A percentile compares a stretch with the other conserved stretches of the same genome.
phyloP scores from a whole-genome alignment of 2,329 filamentous ascomycete genomes.

The Aspergillus fructus region DNA sequence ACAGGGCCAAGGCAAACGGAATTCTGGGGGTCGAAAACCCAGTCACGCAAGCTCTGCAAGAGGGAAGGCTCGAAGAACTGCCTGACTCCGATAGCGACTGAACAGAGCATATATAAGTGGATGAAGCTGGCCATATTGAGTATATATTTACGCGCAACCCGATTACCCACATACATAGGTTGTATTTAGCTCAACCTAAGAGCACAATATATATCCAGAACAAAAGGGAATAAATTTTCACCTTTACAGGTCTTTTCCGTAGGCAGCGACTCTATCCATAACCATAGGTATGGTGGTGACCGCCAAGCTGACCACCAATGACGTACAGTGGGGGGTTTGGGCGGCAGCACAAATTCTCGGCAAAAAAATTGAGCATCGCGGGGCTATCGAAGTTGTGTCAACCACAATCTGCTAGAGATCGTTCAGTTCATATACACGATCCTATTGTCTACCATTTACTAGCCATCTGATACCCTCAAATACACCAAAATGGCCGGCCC shows the following conservation, averaged over 20 bases:
- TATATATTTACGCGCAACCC: neutral
- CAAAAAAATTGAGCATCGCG: conserved; percentile 34
- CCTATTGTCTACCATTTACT: conserved; percentile 8
- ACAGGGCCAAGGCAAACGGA: conserved; percentile 68
- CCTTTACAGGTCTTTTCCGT: neutral
- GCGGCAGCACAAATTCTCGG: conserved; percentile 24
- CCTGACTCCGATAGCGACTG: conserved; percentile 51
- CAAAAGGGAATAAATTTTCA: neutral
- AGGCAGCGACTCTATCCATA: neutral
- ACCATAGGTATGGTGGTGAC: neutral
- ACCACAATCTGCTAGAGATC: neutral
- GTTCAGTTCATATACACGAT: neutral
- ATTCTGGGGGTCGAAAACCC: conserved; percentile 78
- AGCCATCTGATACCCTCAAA: neutral
- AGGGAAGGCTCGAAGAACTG: conserved; percentile 71
- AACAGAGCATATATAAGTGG: neutral
- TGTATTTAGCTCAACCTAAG: neutral
- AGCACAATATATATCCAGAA: neutral
- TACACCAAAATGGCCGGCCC: conserved; percentile 37
- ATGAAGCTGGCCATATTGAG: neutral
- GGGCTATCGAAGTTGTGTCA: conserved; percentile 20
- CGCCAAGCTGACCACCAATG: conserved; percentile 5
- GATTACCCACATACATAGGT: neutral
- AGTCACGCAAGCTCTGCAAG: conserved; percentile 65
- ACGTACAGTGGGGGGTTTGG: conserved; percentile 16